phyloP scores from a whole-genome alignment of 2,329 filamentous ascomycete genomes.

The Pestalotiopsis fici region DNA sequence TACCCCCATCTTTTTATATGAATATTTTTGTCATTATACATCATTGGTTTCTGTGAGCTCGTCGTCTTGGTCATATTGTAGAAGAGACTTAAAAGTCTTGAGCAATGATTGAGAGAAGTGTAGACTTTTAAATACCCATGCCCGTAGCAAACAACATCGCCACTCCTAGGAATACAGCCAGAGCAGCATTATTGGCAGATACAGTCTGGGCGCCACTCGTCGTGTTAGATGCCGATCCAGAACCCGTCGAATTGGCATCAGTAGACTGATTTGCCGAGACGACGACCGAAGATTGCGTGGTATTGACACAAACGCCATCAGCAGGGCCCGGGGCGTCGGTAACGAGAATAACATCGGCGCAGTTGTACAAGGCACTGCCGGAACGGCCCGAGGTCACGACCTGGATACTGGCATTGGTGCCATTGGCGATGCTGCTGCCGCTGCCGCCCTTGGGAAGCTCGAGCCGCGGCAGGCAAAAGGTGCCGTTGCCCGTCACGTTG shows the following conservation, averaged over 20 bases:
- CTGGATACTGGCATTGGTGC: constrained; percentile 67
- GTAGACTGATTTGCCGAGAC: constrained; percentile 14
- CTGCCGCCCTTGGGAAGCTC: constrained; percentile 45
- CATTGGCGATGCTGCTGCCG: constrained; percentile 59
- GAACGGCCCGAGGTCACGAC: constrained; percentile 64
- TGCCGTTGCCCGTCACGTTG: constrained; percentile 61
- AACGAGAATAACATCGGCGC: constrained; percentile 70
- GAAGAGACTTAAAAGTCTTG: no score
- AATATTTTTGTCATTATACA: not conserved
- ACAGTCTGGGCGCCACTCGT: constrained; percentile 17
- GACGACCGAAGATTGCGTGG: constrained; percentile 48
- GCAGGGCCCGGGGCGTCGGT: not conserved
- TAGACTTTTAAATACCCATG: constrained; percentile 21
- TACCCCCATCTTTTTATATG: not conserved
- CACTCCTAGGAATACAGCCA: constrained; percentile 38
- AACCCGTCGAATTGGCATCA: not conserved
- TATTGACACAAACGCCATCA: constrained; percentile 36
- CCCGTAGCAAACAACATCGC: constrained; percentile 37
- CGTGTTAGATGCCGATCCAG: not conserved
- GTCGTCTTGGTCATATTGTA: constrained; percentile 22
- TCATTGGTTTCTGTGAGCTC: not conserved
- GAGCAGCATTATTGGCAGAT: constrained; percentile 21
- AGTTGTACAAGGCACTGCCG: constrained; percentile 69
- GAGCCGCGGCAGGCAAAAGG: constrained; percentile 66
- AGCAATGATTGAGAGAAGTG: no score